Evolutionary conservation across 257 asterid genomes (phyloP).

Genomic region (Solanum tacnaense): DNA sequence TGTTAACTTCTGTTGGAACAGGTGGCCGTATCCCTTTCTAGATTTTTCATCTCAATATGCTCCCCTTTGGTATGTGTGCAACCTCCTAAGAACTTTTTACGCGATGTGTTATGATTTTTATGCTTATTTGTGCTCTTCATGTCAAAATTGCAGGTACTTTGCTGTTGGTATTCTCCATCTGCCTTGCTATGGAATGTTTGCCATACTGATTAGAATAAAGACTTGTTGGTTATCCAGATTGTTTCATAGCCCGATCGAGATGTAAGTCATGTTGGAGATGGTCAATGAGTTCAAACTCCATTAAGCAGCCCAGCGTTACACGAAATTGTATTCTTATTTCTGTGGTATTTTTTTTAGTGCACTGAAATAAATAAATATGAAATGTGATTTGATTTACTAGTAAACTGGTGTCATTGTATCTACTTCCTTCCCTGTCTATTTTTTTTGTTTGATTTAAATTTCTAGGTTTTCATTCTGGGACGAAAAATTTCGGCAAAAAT

Average conservation of each 20-base stretch:
- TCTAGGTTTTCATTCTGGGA: too few relatives aligned
- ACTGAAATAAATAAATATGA: neutral
- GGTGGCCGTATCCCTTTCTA: slow-evolving; percentile 77
- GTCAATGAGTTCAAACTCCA: neutral
- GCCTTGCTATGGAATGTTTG: slow-evolving; percentile 45
- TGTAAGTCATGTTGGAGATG: neutral
- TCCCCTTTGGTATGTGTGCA: slow-evolving; percentile 27
- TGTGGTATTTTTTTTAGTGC: neutral
- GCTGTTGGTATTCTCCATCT: slow-evolving; percentile 48
- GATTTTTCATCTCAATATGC: slow-evolving; percentile 59
- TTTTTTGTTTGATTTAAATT: neutral
- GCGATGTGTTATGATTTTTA: neutral
- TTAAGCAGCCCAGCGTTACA: neutral
- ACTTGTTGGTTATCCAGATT: slow-evolving; percentile 19
- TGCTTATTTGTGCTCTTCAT: neutral
- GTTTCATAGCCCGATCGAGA: neutral
- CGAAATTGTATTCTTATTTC: neutral
- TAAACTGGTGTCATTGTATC: neutral
- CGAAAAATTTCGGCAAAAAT: too few relatives aligned
- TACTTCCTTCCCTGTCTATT: neutral
- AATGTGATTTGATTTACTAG: neutral
- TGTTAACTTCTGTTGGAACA: slow-evolving; percentile 10
- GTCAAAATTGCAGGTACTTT: slow-evolving; percentile 41
- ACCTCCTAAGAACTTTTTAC: neutral
- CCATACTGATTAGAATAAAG: slow-evolving; percentile 27